Percentiles rank a stretch among this genome's conserved stretches.
Conservation (phyloP, 176 grass and related monocot genomes). For the Lolium perenne region DNA sequence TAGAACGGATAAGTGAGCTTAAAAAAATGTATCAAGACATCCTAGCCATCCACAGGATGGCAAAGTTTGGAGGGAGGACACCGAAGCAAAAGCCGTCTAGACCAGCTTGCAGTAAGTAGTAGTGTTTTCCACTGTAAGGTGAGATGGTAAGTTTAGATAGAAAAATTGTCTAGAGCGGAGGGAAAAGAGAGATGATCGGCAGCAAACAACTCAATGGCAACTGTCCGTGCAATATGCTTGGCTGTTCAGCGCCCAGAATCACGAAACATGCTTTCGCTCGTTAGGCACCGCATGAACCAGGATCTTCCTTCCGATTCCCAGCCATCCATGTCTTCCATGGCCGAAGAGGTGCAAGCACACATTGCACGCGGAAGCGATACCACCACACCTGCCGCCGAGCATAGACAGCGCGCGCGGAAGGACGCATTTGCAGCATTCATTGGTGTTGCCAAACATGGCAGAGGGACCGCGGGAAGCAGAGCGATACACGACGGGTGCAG, state of each 20-base stretch:
- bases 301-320: background rate
- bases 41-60: too few species aligned
- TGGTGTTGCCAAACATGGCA: background rate
- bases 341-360: background rate
- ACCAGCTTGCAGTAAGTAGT: too few species aligned
- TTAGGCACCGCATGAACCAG: background rate
- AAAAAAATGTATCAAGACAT: too few species aligned
- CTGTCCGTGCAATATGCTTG: background rate
- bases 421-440: background rate
- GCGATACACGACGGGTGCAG: background rate
- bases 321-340: background rate
- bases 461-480: background rate
- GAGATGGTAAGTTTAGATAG: too few species aligned
- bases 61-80: too few species aligned
- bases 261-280: background rate
- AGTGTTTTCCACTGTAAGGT: too few species aligned
- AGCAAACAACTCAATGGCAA: background rate
- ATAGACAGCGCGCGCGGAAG: background rate
- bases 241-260: background rate
- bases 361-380: background rate
- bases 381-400: background rate
- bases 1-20: too few species aligned
- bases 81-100: too few species aligned
- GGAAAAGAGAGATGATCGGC: too few species aligned
- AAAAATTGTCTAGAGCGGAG: too few species aligned